Conservation (phyloP, 2,329 filamentous ascomycete species). For the Ceratocystis colombiana region DNA sequence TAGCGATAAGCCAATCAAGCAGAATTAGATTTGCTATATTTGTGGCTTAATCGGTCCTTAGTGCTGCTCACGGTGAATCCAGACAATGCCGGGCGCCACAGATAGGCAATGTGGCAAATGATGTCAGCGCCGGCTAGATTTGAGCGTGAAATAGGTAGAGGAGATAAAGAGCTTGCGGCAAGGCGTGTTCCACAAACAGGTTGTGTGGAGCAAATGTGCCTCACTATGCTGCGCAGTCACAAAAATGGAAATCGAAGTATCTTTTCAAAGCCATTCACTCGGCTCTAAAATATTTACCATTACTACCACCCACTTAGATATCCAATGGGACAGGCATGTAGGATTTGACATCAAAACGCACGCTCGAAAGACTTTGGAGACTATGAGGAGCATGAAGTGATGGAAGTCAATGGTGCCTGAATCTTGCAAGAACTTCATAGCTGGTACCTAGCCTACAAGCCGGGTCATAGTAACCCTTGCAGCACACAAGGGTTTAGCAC, state of each 20-base stretch:
- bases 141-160: neutral
- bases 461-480: neutral
- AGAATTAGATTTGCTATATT: conserved; percentile 6
- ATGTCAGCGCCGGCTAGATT: neutral
- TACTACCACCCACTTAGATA: too few relatives aligned
- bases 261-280: too few relatives aligned
- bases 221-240: too few relatives aligned
- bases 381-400: too few relatives aligned
- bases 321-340: too few relatives aligned
- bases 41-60: conserved; percentile 14
- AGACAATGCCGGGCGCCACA: conserved; percentile 13
- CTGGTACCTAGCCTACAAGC: neutral
- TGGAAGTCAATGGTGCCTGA: too few relatives aligned
- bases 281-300: too few relatives aligned
- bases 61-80: too few relatives aligned
- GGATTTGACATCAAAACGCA: too few relatives aligned
- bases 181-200: neutral
- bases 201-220: neutral
- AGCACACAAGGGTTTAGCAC: neutral
- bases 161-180: conserved; percentile 5
- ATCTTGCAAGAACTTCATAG: too few relatives aligned
- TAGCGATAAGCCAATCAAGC: conserved; percentile 24
- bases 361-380: too few relatives aligned
- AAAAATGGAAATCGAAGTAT: too few relatives aligned
- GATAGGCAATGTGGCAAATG: neutral